Evolutionary conservation across 2,329 filamentous ascomycete genomes (phyloP), one percentile per base, ranked within the genome.

Genomic region (Colletotrichum karsti): DNA sequence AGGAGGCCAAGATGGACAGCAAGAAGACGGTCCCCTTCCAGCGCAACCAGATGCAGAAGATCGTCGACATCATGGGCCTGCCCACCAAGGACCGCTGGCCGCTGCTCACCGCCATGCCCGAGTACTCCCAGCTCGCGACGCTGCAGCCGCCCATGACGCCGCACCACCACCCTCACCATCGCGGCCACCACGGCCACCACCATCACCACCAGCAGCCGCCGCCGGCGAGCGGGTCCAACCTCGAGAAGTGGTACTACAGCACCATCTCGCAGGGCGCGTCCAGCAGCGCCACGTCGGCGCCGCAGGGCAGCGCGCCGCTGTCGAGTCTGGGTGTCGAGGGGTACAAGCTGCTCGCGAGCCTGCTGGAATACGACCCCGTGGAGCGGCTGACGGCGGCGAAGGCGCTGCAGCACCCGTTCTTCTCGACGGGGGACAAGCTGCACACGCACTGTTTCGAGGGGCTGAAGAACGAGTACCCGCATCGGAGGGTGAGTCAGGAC

Each of bases 21-120:
- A 99, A 99, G 81, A 98, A 98, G 82, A 96, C 93, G 0, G 95
- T 98, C 0, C 96, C 96, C 0, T 99, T 99, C 74, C 96, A 99
- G 80, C 90, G 95, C 13, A 98, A 98, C 75, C 96, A 99, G 82
- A 98, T 99, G 95, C 94, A 96, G 76, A 98, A 97, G 81, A 99
- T 99, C 73, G 93, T 97, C 39, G 96, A 99, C 76, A 94, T 99
- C 70, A 91, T 99, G 84, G 96, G 96, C 30, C 83, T 97, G 72
- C 96, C 96, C 0, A 93, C 89, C 7, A 95, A 95, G 74, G 93
- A 97, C 55, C 89, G 90, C 26, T 99, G 96, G 96, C 93, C 95
- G 0, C 86, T 95, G 28, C 83, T 99, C 2, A 84, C 89, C 1
- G 88, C 91, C 41, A 97, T 97, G 92, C 94, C 94, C 0, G 96